Conservation (phyloP, 2,329 filamentous ascomycete species). For the Nectriaceae sp. region DNA sequence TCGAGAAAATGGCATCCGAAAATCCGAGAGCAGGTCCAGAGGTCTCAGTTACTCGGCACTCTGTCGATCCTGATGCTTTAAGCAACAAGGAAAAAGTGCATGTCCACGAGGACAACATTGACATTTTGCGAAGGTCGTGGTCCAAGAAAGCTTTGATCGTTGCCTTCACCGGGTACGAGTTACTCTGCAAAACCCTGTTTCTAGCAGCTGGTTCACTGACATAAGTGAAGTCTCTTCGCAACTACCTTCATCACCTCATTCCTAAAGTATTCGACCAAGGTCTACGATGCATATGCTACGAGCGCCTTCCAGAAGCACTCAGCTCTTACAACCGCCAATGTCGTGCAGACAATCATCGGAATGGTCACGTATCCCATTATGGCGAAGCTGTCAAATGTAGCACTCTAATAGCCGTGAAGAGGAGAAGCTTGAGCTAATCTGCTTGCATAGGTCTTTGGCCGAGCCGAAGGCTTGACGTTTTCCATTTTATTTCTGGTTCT, state of each 20-base stretch:
- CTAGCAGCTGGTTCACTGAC: not conserved
- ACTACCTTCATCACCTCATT: slow-evolving; percentile 35
- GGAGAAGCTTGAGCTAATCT: not conserved
- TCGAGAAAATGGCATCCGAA: slow-evolving; percentile 9
- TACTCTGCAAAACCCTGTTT: not conserved
- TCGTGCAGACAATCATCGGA: slow-evolving; percentile 49
- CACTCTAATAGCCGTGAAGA: slow-evolving; percentile 1
- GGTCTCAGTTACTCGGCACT: slow-evolving; percentile 12
- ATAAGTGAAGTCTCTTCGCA: slow-evolving; percentile 25
- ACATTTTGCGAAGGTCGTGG: slow-evolving; percentile 27
- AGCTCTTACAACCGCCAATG: slow-evolving; percentile 48
- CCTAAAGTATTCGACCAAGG: slow-evolving; percentile 32
- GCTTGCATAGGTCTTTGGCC: slow-evolving; percentile 48
- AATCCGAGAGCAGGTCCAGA: slow-evolving; percentile 5
- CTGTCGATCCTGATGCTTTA: slow-evolving; percentile 15
- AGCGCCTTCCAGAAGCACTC: slow-evolving; percentile 49
- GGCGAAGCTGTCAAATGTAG: slow-evolving; percentile 57
- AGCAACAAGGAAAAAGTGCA: slow-evolving; percentile 4
- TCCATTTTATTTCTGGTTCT: slow-evolving; percentile 34
- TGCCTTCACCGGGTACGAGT: slow-evolving; percentile 23
- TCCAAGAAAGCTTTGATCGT: slow-evolving; percentile 24
- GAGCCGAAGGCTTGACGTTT: slow-evolving; percentile 53
- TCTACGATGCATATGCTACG: slow-evolving; percentile 36
- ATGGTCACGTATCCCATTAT: slow-evolving; percentile 60
- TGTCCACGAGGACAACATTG: slow-evolving; percentile 8